These are phyloP conservation scores for Thalassiosira profunda DNA, from an alignment of 108 stramenopile species.

Conservation along the genomic window DNA sequence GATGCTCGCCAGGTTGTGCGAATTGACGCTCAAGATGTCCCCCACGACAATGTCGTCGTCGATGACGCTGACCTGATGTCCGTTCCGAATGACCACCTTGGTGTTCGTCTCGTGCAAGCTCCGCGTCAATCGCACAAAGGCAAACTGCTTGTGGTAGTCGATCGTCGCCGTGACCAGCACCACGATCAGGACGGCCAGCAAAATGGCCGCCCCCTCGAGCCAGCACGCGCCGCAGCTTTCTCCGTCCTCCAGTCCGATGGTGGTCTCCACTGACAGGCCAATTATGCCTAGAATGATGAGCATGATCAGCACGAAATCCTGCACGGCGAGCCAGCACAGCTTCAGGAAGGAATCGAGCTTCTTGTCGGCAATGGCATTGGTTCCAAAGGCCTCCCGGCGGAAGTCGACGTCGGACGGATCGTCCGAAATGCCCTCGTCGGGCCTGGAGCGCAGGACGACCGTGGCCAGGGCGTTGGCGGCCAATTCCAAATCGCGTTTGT, in stretches of 20 bases:
- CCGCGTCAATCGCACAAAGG: constrained; percentile 89
- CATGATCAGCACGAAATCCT: constrained; percentile 94
- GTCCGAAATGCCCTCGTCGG: constrained; percentile 63
- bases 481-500: constrained; percentile 61
- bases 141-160: constrained; percentile 96
- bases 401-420: constrained; percentile 64
- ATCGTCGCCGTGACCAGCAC: constrained; percentile 92
- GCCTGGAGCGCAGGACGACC: constrained; percentile 63
- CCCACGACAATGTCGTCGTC: constrained; percentile 97
- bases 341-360: constrained; percentile 77
- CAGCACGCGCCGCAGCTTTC: constrained; percentile 80
- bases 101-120: constrained; percentile 81
- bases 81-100: constrained; percentile 89
- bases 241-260: constrained; percentile 65
- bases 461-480: constrained; percentile 76
- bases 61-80: constrained; percentile 70
- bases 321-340: constrained; percentile 93
- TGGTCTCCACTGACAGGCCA: constrained; percentile 80
- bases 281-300: constrained; percentile 91
- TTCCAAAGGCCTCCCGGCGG: constrained; percentile 70
- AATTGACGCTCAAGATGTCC: constrained; percentile 94
- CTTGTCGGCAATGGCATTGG: constrained; percentile 76
- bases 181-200: constrained; percentile 89
- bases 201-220: constrained; percentile 96
- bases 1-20: constrained; percentile 83